Conservation (phyloP, 2,329 filamentous ascomycete species). For the Phoma sp. region DNA sequence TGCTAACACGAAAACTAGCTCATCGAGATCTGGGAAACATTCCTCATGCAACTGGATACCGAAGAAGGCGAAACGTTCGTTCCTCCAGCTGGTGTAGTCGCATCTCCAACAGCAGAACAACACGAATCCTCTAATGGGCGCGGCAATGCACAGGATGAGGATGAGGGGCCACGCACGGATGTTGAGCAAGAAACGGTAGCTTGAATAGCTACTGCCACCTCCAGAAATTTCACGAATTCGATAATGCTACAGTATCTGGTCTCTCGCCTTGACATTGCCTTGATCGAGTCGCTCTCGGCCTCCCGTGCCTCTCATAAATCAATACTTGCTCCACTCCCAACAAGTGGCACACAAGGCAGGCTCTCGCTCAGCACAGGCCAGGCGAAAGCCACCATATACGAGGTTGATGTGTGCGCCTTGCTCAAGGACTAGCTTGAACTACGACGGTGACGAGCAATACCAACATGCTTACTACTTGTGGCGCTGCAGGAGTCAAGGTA, state of each 20-base stretch:
- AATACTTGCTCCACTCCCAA: background rate
- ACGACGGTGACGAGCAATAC: background rate
- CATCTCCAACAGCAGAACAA: conserved; percentile 31
- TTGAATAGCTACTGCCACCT: conserved; percentile 5
- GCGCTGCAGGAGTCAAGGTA: background rate
- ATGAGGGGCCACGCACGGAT: conserved; percentile 2
- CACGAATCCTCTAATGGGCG: conserved; percentile 19
- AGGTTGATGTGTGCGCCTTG: background rate
- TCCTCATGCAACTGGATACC: conserved; percentile 92
- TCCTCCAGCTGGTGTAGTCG: conserved; percentile 48
- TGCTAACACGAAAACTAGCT: conserved; percentile 53
- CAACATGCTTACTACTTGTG: background rate
- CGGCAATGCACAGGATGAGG: conserved; percentile 15
- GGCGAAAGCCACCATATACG: background rate
- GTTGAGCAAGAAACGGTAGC: conserved; percentile 9
- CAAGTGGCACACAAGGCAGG: background rate
- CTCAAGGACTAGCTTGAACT: background rate
- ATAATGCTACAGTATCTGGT: background rate
- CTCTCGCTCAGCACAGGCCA: background rate
- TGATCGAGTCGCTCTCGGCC: background rate
- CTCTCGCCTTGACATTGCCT: background rate
- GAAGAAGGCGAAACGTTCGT: conserved; percentile 71
- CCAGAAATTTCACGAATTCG: background rate
- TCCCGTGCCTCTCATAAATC: background rate
- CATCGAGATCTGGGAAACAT: conserved; percentile 97